Evolutionary conservation across 2,329 filamentous ascomycete species (phyloP).

Genomic region (Ceratocystis cubensis): DNA sequence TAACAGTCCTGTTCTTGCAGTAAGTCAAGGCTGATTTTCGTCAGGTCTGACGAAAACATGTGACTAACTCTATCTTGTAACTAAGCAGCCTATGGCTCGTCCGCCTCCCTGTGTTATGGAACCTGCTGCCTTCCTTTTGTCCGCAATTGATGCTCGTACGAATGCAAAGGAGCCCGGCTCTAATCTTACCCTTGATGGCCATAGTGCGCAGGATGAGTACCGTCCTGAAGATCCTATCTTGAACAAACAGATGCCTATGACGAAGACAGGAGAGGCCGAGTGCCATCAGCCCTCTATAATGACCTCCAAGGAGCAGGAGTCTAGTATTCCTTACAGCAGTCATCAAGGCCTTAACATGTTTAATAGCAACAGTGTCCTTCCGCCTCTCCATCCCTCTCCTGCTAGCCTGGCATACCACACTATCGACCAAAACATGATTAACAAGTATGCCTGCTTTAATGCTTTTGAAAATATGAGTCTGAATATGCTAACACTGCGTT

Average conservation of each 20-base stretch:
- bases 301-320: not conserved
- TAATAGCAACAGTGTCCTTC: not conserved
- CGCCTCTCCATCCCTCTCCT: not conserved
- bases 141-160: not conserved
- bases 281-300: not conserved
- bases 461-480: not conserved
- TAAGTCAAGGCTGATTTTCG: conserved; percentile 5
- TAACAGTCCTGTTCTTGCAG: not conserved
- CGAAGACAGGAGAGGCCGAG: not conserved
- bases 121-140: not conserved
- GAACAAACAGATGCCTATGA: not conserved
- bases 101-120: not conserved
- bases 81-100: not conserved
- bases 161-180: not conserved
- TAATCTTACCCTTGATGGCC: not conserved
- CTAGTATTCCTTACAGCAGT: not conserved
- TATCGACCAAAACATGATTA: conserved; percentile 14
- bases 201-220: not conserved
- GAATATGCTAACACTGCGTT: not conserved
- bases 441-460: not conserved
- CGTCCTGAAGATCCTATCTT: not conserved
- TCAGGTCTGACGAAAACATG: not conserved
- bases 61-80: not conserved
- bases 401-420: not conserved
- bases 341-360: not conserved